Conservation (phyloP, 805 yeast species). For the Suhomyces canberraensis region DNA sequence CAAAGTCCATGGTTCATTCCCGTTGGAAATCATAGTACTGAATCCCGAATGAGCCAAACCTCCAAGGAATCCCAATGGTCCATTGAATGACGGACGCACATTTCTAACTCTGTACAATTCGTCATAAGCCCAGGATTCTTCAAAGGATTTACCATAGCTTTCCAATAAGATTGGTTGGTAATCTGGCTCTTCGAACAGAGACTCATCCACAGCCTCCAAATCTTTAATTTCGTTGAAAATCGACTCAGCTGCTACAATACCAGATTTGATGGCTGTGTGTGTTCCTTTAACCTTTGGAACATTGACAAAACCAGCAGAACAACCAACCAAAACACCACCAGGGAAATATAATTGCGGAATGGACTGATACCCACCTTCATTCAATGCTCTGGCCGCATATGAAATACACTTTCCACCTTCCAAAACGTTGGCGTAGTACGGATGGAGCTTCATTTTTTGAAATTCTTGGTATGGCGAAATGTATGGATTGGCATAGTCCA, state of each 20-base stretch:
- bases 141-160: conserved; percentile 61
- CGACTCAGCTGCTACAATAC: conserved; percentile 89
- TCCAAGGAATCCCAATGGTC: conserved; percentile 70
- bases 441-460: conserved; percentile 90
- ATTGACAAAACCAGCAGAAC: conserved; percentile 94
- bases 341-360: conserved; percentile 90
- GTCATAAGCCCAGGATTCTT: conserved; percentile 79
- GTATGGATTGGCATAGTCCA: conserved; percentile 94
- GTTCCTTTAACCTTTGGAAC: conserved; percentile 98
- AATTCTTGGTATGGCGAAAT: conserved; percentile 94
- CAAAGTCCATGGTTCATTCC: conserved; percentile 87
- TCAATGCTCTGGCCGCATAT: conserved; percentile 93
- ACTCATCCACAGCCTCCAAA: conserved; percentile 45
- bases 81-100: conserved; percentile 85
- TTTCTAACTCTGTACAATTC: conserved; percentile 86
- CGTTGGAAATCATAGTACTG: conserved; percentile 73
- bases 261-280: conserved; percentile 95
- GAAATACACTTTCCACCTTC: conserved; percentile 90
- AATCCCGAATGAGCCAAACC: conserved; percentile 85
- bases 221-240: conserved; percentile 49
- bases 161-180: conserved; percentile 40
- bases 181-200: conserved; percentile 37
- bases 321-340: conserved; percentile 94
- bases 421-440: conserved; percentile 69
- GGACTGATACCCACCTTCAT: conserved; percentile 95